A percentile compares a stretch with the other conserved stretches of the same genome.
Conservation (phyloP, 2,329 filamentous ascomycete genomes). For the Trichoderma semiorbis region DNA sequence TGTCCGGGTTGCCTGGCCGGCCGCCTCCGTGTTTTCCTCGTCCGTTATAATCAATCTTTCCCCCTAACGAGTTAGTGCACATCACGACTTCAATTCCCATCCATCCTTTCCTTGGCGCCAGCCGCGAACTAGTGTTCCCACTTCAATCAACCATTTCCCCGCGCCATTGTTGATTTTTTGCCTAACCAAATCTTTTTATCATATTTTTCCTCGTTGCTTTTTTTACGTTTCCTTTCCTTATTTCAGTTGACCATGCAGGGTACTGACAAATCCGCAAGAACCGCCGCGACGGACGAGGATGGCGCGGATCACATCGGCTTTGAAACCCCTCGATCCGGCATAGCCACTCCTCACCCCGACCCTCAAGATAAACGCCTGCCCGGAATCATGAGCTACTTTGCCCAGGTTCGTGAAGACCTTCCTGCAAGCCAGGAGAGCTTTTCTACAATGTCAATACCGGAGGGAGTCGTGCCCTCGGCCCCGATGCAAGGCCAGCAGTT, state of each 20-base stretch:
- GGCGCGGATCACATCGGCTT: slow-evolving; percentile 74
- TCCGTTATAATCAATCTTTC: slow-evolving; percentile 18
- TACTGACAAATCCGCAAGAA: slow-evolving; percentile 54
- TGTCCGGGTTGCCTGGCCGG: slow-evolving; percentile 16
- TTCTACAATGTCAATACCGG: slow-evolving; percentile 40
- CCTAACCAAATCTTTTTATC: slow-evolving; percentile 27
- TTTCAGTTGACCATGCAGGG: slow-evolving; percentile 39
- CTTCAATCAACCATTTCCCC: slow-evolving; percentile 24
- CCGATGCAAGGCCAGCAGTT: slow-evolving; percentile 22
- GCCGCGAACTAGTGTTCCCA: slow-evolving; percentile 42
- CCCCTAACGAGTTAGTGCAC: slow-evolving; percentile 16
- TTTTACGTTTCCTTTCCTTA: slow-evolving; percentile 22
- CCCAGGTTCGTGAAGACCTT: slow-evolving; percentile 95
- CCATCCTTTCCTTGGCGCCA: slow-evolving; percentile 25
- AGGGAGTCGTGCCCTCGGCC: slow-evolving; percentile 28
- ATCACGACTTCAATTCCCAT: slow-evolving; percentile 16
- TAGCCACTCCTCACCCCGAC: slow-evolving; percentile 91
- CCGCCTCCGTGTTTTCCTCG: slow-evolving; percentile 32
- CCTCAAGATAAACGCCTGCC: slow-evolving; percentile 91
- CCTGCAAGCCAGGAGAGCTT: slow-evolving; percentile 44
- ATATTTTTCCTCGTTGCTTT: slow-evolving; percentile 11
- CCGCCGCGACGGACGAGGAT: slow-evolving; percentile 63
- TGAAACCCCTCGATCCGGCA: slow-evolving; percentile 82
- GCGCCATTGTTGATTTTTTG: slow-evolving; percentile 18
- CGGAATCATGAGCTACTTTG: slow-evolving; percentile 96